phyloP scores from a whole-genome alignment of 176 grass and related monocot genomes.

The Oryza meridionalis region DNA sequence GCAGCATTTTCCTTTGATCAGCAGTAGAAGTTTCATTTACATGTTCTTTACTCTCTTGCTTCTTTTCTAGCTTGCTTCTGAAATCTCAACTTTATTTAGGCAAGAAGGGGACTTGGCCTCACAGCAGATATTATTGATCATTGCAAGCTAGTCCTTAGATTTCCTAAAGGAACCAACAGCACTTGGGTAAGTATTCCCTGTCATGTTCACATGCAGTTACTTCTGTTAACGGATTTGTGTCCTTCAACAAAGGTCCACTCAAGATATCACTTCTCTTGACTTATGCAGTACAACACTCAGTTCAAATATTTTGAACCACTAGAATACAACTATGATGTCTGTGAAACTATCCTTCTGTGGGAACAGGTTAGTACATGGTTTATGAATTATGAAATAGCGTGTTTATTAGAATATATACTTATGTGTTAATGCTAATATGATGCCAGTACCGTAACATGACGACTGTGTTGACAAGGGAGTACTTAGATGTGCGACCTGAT shows the following conservation, averaged over 20 bases:
- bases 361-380: conserved; percentile 71
- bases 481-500: conserved; percentile 89
- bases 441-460: conserved; percentile 95
- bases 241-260: background rate
- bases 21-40: background rate
- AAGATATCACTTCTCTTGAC: conserved; percentile 24
- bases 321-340: conserved; percentile 81
- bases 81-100: conserved; percentile 57
- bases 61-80: conserved; percentile 30
- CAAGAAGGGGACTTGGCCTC: conserved; percentile 82
- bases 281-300: conserved; percentile 81
- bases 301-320: conserved; percentile 93
- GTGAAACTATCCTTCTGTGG: conserved; percentile 84
- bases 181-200: conserved; percentile 65
- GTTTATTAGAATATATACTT: conserved; percentile 7
- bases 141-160: conserved; percentile 86
- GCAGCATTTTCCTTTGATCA: background rate
- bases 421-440: conserved; percentile 36
- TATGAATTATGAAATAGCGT: conserved; percentile 28
- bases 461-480: conserved; percentile 97
- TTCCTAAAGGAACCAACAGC: conserved; percentile 84
- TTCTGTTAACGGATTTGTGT: background rate
- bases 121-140: conserved; percentile 78
- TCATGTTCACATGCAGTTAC: conserved; percentile 40
- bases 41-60: background rate